Evolutionary conservation across 192 early-diverging fungal genomes (phyloP), one percentile per base, ranked within the genome.

Genomic region (Spinellus fusiger): DNA sequence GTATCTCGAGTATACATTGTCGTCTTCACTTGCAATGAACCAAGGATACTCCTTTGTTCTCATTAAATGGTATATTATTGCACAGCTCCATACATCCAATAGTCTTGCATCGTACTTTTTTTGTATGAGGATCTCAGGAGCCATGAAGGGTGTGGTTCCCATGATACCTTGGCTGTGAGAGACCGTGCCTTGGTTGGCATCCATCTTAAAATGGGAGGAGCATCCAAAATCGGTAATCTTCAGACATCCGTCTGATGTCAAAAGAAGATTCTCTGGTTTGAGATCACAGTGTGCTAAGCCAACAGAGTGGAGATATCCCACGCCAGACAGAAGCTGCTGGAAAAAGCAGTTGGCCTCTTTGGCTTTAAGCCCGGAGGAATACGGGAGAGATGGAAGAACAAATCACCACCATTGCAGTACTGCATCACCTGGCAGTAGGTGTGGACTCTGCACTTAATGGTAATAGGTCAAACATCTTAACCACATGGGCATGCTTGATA

Each of bases 181-280:
- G 31, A 32, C 54, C 34, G 29, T 48, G 46, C 38, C 34, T 46
- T 54, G 26, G 40, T 33, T 35, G 26, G 12, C 47, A 29, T 77
- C 31, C 7, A 59, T 74, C 48, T 83, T 72, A 78, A 98, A 98
- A 12, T 95, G 93, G 59, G 91, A 90, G 4, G 90, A 88, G 20
- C 93, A 93, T 34, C 95, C 95, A 84, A 98, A 98, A 79, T 98
- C 95, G 1, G 94, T 93, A 68, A 98, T 93, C 73, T 98, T 98
- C 62, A 98, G 63, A 40, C 82, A 84, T 60, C 86, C 85, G 22
- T 78, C 69, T 0, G 70, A 74, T 69, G 93, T 90, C 59, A 98
- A 73, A 20, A 98, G 77, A 37, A 96, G 62, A 77, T 98, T 98
- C 73, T 98, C 84, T 23, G 86, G 81, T 64, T 86, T 87, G 62